Evolutionary conservation across 805 yeast species (phyloP).

Genomic region (Sugiyamaella lignohabitans): DNA sequence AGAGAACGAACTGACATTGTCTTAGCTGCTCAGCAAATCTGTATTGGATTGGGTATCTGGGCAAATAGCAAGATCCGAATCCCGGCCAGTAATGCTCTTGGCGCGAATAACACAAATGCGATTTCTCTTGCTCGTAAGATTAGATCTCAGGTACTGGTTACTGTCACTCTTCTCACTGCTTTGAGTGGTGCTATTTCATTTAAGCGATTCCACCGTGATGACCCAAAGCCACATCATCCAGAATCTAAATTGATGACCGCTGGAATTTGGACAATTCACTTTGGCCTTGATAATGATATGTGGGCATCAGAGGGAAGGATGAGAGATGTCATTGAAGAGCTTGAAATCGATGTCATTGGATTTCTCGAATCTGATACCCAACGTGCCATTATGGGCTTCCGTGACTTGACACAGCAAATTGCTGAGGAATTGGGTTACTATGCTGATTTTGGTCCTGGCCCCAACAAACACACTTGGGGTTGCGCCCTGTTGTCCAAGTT

Average conservation of each 20-base stretch:
- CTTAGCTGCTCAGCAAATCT: conserved; percentile 47
- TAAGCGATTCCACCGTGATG: conserved; percentile 49
- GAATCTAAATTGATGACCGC: conserved; percentile 72
- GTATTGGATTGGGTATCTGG: conserved; percentile 49
- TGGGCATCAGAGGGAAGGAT: conserved; percentile 94
- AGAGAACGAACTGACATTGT: conserved; percentile 86
- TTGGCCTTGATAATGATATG: conserved; percentile 95
- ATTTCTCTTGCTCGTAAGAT: conserved; percentile 23
- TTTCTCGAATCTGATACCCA: conserved; percentile 90
- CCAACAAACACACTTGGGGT: conserved; percentile 98
- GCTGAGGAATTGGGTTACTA: conserved; percentile 94
- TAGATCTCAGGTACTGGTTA: conserved; percentile 22
- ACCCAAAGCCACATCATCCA: conserved; percentile 64
- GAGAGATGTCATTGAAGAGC: conserved; percentile 73
- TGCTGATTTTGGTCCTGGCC: conserved; percentile 96
- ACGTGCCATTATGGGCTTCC: conserved; percentile 87
- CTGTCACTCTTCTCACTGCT: conserved; percentile 36
- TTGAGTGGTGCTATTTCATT: conserved; percentile 49
- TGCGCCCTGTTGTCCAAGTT: conserved; percentile 86
- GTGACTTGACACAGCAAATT: conserved; percentile 84
- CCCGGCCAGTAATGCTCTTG: conserved; percentile 14
- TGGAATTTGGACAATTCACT: conserved; percentile 98
- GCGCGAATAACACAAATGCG: conserved; percentile 13
- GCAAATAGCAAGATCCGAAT: conserved; percentile 22
- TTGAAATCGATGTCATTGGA: conserved; percentile 88